Conservation (phyloP, 2,329 filamentous ascomycete species). For the Bipolaris oryzae region DNA sequence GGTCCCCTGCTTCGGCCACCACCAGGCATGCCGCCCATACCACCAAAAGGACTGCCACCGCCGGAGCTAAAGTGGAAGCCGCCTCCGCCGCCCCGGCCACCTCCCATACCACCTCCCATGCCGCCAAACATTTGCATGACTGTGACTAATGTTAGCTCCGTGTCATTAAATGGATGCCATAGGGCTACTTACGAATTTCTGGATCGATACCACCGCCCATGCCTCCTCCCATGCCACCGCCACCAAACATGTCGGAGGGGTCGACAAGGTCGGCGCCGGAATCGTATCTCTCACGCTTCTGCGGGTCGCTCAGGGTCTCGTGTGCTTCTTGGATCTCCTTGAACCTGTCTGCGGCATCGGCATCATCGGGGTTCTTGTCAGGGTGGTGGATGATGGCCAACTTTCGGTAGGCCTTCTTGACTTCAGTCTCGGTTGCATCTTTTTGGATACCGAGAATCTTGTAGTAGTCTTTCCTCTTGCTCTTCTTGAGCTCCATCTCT, state of each 20-base stretch:
- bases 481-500: conserved; percentile 96
- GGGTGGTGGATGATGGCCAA: conserved; percentile 93
- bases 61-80: conserved; percentile 50
- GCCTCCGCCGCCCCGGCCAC: conserved; percentile 55
- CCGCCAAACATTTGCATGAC: conserved; percentile 53
- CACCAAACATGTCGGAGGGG: conserved; percentile 81
- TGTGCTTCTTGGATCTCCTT: conserved; percentile 98
- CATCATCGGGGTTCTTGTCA: conserved; percentile 93
- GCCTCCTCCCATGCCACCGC: conserved; percentile 47
- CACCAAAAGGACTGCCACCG: conserved; percentile 46
- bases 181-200: conserved; percentile 38
- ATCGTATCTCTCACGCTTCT: conserved; percentile 92
- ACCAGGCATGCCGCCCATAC: conserved; percentile 45
- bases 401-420: conserved; percentile 97
- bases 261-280: conserved; percentile 91
- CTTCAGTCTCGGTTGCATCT: conserved; percentile 79
- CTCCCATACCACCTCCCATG: conserved; percentile 57
- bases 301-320: conserved; percentile 89
- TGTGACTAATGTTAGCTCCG: conserved; percentile 18
- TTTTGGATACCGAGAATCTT: conserved; percentile 92
- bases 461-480: conserved; percentile 96
- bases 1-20: conserved; percentile 41
- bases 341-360: conserved; percentile 85
- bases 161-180: background rate
- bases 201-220: conserved; percentile 54